These are phyloP conservation scores for Leccinum glutinopallens DNA, from an alignment of 1,284 basidiomycete genomes.

Conservation along the genomic window DNA sequence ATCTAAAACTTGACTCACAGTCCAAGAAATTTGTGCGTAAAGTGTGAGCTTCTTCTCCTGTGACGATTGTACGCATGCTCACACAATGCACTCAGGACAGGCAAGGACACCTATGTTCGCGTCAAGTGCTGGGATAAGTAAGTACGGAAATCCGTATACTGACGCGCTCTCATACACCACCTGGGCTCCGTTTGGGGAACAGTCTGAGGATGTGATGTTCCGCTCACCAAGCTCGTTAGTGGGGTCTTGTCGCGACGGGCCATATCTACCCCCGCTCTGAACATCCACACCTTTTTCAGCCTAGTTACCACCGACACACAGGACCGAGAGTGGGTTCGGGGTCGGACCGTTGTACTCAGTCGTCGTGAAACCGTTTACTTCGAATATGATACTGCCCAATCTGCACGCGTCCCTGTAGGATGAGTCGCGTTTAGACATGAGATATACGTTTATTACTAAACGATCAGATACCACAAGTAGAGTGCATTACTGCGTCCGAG, in stretches of 20 bases:
- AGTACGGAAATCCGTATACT: conserved; percentile 53
- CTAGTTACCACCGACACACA: neutral
- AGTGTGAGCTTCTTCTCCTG: neutral
- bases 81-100: neutral
- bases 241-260: conserved; percentile 29
- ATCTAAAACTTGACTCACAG: neutral
- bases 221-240: conserved; percentile 28
- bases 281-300: conserved; percentile 26
- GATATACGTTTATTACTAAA: neutral
- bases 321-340: conserved; percentile 4
- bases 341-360: conserved; percentile 24
- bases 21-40: neutral
- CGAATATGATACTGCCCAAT: conserved; percentile 39
- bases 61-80: neutral
- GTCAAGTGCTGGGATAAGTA: conserved; percentile 73
- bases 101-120: neutral
- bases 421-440: conserved; percentile 54
- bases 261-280: conserved; percentile 13
- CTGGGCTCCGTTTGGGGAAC: conserved; percentile 35
- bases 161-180: conserved; percentile 61
- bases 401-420: conserved; percentile 57
- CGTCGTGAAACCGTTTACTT: conserved; percentile 18
- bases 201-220: conserved; percentile 31
- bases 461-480: conserved; percentile 12
- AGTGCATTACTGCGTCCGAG: neutral